Evolutionary conservation across 139 green algal species (phyloP).

Genomic region (Micractinium sp.): DNA sequence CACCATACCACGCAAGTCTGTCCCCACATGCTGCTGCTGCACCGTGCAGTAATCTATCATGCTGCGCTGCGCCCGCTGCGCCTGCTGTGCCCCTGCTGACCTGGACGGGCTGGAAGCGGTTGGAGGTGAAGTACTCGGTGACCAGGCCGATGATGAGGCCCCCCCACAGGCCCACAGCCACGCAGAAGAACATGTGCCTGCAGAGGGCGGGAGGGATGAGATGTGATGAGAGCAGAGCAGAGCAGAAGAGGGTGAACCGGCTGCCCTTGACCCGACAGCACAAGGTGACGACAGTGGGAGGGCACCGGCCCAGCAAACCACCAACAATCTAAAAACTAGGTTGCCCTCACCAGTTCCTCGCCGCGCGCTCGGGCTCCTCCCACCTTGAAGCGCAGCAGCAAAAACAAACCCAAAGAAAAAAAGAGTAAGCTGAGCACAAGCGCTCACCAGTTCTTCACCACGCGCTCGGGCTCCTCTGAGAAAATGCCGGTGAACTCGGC

Average conservation of each 20-base stretch:
- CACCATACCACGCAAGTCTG: not conserved
- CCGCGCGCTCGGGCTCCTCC: slow-evolving; percentile 58
- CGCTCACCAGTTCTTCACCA: slow-evolving; percentile 81
- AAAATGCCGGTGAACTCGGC: slow-evolving; percentile 71
- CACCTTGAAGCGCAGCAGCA: not conserved
- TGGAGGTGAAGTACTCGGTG: slow-evolving; percentile 99
- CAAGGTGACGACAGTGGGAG: too few relatives aligned
- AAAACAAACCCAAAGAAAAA: not conserved
- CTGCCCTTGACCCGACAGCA: too few relatives aligned
- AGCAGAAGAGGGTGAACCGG: too few relatives aligned
- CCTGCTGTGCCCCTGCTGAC: not conserved
- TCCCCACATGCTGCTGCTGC: too few relatives aligned
- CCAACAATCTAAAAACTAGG: too few relatives aligned
- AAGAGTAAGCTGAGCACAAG: too few relatives aligned
- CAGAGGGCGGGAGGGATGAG: not conserved
- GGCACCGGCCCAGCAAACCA: too few relatives aligned
- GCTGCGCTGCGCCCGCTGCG: not conserved
- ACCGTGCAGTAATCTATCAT: too few relatives aligned
- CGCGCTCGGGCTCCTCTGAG: slow-evolving; percentile 56
- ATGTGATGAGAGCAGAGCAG: too few relatives aligned
- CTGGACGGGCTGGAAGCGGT: slow-evolving; percentile 79
- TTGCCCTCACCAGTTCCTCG: slow-evolving; percentile 84
- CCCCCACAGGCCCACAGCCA: slow-evolving; percentile 92
- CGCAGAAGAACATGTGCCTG: slow-evolving; percentile 93
- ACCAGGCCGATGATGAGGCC: slow-evolving; percentile 95